Conservation (phyloP, 352 stramenopile species). For the Globisporangium splendens region DNA sequence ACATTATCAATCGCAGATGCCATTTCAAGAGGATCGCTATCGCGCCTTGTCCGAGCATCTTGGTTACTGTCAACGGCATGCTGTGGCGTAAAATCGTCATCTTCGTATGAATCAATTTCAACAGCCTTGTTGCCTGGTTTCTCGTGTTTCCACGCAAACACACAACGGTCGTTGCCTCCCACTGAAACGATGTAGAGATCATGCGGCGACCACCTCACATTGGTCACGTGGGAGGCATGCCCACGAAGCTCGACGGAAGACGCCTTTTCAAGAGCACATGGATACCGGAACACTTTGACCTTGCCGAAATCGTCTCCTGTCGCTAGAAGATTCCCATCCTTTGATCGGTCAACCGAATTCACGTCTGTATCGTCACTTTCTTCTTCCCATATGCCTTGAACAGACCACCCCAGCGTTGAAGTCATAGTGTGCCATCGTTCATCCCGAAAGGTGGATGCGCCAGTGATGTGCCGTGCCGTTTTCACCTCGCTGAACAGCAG, state of each 20-base stretch:
- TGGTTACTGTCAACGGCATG: background rate
- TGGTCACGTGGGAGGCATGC: constrained; percentile 81
- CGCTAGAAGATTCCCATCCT: constrained; percentile 55
- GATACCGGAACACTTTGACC: constrained; percentile 88
- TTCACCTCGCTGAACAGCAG: constrained; percentile 88
- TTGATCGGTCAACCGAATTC: constrained; percentile 68
- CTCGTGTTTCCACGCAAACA: constrained; percentile 73
- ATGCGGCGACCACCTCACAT: constrained; percentile 56
- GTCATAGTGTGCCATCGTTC: constrained; percentile 90
- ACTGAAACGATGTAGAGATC: constrained; percentile 66
- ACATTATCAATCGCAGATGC: constrained; percentile 29
- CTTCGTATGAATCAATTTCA: constrained; percentile 3
- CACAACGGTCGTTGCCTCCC: constrained; percentile 74
- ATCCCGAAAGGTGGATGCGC: constrained; percentile 79
- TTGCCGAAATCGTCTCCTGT: constrained; percentile 84
- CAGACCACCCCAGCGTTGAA: constrained; percentile 82
- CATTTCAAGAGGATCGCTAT: constrained; percentile 28
- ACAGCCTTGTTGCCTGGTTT: constrained; percentile 10
- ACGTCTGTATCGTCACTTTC: constrained; percentile 78
- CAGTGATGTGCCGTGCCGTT: constrained; percentile 61
- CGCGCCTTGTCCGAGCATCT: background rate
- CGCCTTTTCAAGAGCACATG: constrained; percentile 55
- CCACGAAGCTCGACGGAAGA: constrained; percentile 54
- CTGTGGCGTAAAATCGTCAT: background rate
- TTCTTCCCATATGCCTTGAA: constrained; percentile 89